Conservation (phyloP, 495 filamentous ascomycete species). For the Penicillium manginii region DNA sequence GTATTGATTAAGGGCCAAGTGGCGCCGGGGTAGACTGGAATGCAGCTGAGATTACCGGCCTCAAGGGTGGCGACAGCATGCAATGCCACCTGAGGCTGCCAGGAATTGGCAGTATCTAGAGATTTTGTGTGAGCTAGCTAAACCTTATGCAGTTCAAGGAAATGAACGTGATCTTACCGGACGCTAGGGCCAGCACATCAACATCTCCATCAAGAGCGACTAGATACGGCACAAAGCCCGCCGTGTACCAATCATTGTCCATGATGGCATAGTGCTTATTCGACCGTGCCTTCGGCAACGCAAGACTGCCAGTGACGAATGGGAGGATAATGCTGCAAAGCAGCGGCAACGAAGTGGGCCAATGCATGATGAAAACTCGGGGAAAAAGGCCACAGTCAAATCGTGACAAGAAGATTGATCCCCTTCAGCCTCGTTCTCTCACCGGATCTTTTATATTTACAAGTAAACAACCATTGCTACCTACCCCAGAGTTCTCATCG, state of each 20-base stretch:
- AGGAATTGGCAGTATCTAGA: slow-evolving; percentile 36
- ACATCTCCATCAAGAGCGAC: slow-evolving; percentile 34
- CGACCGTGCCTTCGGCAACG: slow-evolving; percentile 10
- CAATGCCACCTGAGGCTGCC: slow-evolving; percentile 35
- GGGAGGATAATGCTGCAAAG: slow-evolving; percentile 21
- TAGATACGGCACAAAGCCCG: slow-evolving; percentile 35
- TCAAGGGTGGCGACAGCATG: slow-evolving; percentile 39
- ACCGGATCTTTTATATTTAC: slow-evolving; percentile 22
- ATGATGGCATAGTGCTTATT: slow-evolving; percentile 34
- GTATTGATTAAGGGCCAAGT: slow-evolving; percentile 41
- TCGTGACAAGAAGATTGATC: not conserved
- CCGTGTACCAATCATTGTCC: slow-evolving; percentile 42
- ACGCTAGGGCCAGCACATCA: slow-evolving; percentile 33
- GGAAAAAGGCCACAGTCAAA: not conserved
- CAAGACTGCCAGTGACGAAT: slow-evolving; percentile 15
- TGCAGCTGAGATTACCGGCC: slow-evolving; percentile 36
- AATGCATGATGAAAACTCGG: slow-evolving; percentile 17
- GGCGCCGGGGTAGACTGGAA: slow-evolving; percentile 37
- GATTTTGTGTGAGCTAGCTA: not conserved
- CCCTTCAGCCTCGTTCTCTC: slow-evolving; percentile 3
- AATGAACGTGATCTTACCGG: slow-evolving; percentile 16
- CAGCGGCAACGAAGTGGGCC: slow-evolving; percentile 19
- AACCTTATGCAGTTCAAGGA: not conserved
- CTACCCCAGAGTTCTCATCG: slow-evolving; percentile 9
- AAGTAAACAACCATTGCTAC: slow-evolving; percentile 5